Percentiles rank a stretch among this genome's conserved stretches.
phyloP scores from a whole-genome alignment of 1,284 basidiomycete species.

The Schizopora paradoxa region DNA sequence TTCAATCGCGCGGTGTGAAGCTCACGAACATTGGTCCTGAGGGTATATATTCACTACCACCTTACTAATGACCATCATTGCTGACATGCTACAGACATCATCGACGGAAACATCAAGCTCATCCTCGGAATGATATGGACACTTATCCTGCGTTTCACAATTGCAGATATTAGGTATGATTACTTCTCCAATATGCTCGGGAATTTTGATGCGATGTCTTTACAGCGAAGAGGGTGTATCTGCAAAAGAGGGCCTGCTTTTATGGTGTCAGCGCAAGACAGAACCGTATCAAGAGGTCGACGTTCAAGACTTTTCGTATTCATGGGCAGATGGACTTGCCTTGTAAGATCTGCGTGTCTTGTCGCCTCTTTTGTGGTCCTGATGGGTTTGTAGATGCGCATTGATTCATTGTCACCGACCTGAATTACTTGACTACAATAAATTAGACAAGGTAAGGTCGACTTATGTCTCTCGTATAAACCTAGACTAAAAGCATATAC shows the following conservation, averaged over 20 bases:
- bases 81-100: constrained; percentile 67
- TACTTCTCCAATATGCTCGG: constrained; percentile 11
- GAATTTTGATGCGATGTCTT: constrained; percentile 14
- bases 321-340: constrained; percentile 93
- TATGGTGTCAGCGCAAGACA: constrained; percentile 98
- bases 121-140: constrained; percentile 99
- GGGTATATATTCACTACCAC: constrained; percentile 40
- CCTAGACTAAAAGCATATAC: constrained; percentile 4
- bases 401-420: constrained; percentile 96
- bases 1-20: constrained; percentile 90
- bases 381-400: constrained; percentile 65
- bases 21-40: constrained; percentile 97
- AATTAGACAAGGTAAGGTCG: constrained; percentile 63
- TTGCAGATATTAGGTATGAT: constrained; percentile 90
- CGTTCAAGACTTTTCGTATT: constrained; percentile 88
- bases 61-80: constrained; percentile 1
- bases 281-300: constrained; percentile 87
- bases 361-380: constrained; percentile 1
- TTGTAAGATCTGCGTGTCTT: constrained; percentile 52
- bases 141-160: constrained; percentile 93
- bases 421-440: constrained; percentile 87
- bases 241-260: constrained; percentile 90
- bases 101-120: constrained; percentile 95
- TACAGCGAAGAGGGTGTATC: constrained; percentile 92
- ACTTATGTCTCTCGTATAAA: constrained; percentile 4